Evolutionary conservation across 768 basidiomycete genomes (phyloP).

Genomic region (Floccularia luteovirens): DNA sequence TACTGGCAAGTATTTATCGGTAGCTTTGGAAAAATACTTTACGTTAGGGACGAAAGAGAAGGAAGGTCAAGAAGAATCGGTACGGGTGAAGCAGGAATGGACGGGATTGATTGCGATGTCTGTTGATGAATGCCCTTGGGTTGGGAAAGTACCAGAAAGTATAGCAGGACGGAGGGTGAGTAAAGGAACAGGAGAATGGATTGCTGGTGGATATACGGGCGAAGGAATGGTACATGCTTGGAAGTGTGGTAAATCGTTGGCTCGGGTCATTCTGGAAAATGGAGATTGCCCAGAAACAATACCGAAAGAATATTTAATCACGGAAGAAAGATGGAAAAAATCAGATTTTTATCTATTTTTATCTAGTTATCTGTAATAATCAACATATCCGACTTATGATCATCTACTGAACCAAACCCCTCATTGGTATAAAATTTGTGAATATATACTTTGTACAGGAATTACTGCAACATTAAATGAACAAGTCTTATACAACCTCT

Average conservation of each 20-base stretch:
- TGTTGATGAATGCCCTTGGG: conserved; percentile 60
- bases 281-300: conserved; percentile 20
- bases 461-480: conserved; percentile 16
- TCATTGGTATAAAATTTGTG: conserved; percentile 48
- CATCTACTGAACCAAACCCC: no score
- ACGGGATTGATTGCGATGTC: conserved; percentile 59
- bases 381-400: no score
- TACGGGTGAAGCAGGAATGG: conserved; percentile 53
- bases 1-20: conserved; percentile 21
- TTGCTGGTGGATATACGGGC: conserved; percentile 62
- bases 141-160: conserved; percentile 48
- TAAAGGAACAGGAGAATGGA: conserved; percentile 51
- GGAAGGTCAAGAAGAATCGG: conserved; percentile 31
- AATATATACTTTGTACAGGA: conserved; percentile 53
- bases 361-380: conserved; percentile 1
- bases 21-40: conserved; percentile 48
- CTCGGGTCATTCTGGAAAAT: conserved; percentile 46
- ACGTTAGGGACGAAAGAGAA: conserved; percentile 15
- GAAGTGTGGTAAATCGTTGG: conserved; percentile 52
- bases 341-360: conserved; percentile 31
- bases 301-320: conserved; percentile 40
- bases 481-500: conserved; percentile 40
- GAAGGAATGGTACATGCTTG: conserved; percentile 74
- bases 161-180: conserved; percentile 32
- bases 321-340: conserved; percentile 38